Evolutionary conservation across 805 yeast genomes (phyloP), one percentile per base, ranked within the genome.

Genomic region (Saccharomycopsis amapae): DNA sequence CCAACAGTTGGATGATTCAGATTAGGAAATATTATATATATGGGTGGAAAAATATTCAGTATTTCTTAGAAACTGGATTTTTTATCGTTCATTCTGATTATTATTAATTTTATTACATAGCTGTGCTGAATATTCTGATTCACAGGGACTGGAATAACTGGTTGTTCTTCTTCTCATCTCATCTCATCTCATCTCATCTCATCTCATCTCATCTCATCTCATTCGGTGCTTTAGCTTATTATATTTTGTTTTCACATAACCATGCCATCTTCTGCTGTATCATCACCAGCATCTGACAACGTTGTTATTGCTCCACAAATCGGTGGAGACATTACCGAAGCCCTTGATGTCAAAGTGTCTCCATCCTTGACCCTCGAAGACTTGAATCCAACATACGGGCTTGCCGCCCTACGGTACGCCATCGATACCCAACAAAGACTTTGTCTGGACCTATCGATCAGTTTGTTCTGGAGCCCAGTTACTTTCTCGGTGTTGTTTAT

Each of bases 331-430:
- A 68, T 78, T 49, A 69, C 69, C 51, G 63, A 68, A 51, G 86
- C 88, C 5, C 61, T 84, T 45, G 74, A 78, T 48, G 61, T 56
- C 1, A 64, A 69, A 30, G 71, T 70, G 1, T 73, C 77, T 13
- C 68, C 86, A 9, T 73, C 74, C 1, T 73, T 84, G 32, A 64
- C 61, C 38, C 65, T 76, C 31, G 56, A 73, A 1, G 59, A 62
- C 2, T 65, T 85, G 42, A 66, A 65, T 5, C 89, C 89, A 1
- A 76, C 73, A 25, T 67, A 69, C 34, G 68, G 81, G 1, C 73
- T 75, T 37, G 84, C 84, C 9, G 75, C 81, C 1, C 57, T 80
- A 45, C 78, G 76, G 47, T 62, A 83, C 49, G 76, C 81, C 25
- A 77, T 84, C 47, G 93, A 84, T 58, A 76, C 70, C 53, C 64